Base-by-base conservation (phyloP, 2,329 filamentous ascomycete species). In the Ceratocystis huliohia region DNA sequence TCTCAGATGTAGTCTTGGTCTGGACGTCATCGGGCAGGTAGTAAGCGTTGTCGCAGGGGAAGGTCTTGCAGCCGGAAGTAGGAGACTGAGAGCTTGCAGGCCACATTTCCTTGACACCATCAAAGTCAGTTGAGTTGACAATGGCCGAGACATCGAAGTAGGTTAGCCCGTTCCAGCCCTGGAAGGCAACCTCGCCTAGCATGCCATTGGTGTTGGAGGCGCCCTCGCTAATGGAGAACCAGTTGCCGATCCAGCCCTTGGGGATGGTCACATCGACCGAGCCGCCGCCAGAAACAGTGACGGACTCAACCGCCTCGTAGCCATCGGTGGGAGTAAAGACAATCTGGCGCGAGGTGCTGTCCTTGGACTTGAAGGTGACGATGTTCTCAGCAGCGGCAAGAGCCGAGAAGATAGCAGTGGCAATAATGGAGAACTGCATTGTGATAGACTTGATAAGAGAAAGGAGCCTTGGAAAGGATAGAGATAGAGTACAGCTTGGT, bases 91-190 rank as follows among this genome's bases (percentile, higher is more conserved):
- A 65, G 64, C 65, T 71, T 66, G 72, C 73, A 33, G 82, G 81
- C 75, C 75, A 83, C 73, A 84, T 78, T 75, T 79, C 74, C 78
- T 84, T 82, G 71, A 84, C 77, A 70, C 80, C 80, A 69, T 78
- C 67, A 69, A 74, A 70, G 73, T 84, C 82, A 48, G 72, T 71
- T 63, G 80, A 74, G 73, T 81, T 75, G 70, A 83, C 80, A 69
- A 84, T 84, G 72, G 81, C 81, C 10, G 81, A 83, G 69, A 84
- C 81, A 69, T 84, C 82, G 67, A 82, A 84, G 78, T 79, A 84
- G 67, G 79, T 82, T 67, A 76, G 68, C 69, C 75, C 80, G 64
- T 73, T 71, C 74, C 74, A 82, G 71, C 78, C 80, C 65, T 78
- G 75, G 71, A 81, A 82, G 69, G 75, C 74, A 66, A 81, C 75